Percentiles rank a stretch among this genome's conserved stretches.
Conservation (phyloP, 495 filamentous ascomycete genomes). For the Cercophora newfieldiana region DNA sequence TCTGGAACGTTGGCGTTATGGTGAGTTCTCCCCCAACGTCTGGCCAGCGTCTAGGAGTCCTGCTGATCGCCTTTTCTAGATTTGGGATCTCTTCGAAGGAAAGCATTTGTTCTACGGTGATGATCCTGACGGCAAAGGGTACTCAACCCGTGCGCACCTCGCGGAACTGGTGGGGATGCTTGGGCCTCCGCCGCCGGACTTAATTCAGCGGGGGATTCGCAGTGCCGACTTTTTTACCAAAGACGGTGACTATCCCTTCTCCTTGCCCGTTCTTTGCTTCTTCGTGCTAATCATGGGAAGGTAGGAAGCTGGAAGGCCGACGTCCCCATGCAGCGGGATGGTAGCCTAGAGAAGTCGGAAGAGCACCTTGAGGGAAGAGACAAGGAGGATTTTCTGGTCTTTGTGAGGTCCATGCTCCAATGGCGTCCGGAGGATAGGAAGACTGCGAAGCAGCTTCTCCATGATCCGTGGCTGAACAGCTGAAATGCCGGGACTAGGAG, state of each 20-base stretch:
- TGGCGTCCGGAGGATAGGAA: background rate
- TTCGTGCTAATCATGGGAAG: no score
- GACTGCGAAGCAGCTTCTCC: background rate
- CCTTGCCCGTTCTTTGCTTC: no score
- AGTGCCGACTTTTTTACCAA: background rate
- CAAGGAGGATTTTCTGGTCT: background rate
- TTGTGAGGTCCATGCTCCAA: background rate
- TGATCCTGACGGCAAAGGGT: constrained; percentile 36
- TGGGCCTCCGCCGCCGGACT: background rate
- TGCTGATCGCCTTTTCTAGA: no score
- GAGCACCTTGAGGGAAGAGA: background rate
- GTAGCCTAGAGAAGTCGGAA: background rate
- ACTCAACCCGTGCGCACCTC: background rate
- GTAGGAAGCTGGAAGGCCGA: no score
- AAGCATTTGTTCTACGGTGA: constrained; percentile 46
- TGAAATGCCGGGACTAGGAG: no score
- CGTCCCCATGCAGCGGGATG: no score
- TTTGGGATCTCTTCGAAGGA: constrained; percentile 54
- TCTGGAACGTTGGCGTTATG: constrained; percentile 54
- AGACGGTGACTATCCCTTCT: background rate
- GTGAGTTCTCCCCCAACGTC: constrained; percentile 31
- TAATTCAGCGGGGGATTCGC: background rate
- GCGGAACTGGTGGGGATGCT: background rate
- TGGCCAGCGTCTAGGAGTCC: no score
- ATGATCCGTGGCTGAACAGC: background rate